These are phyloP conservation scores for Plasmodium coatneyi DNA, from an alignment of 169 alveolate genomes.

Conservation along the genomic window DNA sequence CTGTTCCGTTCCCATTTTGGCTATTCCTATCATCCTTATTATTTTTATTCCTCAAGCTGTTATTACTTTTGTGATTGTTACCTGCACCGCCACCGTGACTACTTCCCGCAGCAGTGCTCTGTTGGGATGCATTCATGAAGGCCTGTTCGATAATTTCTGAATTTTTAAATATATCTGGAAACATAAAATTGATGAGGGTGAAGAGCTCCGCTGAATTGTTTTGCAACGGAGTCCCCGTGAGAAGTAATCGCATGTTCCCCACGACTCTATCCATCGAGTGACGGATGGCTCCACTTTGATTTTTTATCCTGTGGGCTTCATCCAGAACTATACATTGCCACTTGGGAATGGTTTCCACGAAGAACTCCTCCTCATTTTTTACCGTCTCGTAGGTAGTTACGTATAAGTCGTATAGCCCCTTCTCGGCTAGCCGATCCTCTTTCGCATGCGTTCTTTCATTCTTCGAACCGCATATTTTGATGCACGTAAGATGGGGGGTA, in stretches of 20 bases:
- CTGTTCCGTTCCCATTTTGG: background rate
- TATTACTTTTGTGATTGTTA: constrained; percentile 11
- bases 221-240: constrained; percentile 97
- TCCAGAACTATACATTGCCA: constrained; percentile 97
- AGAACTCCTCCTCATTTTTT: constrained; percentile 91
- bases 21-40: constrained; percentile 21
- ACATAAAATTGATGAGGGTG: constrained; percentile 95
- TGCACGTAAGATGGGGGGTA: constrained; percentile 90
- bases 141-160: constrained; percentile 95
- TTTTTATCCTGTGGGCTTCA: constrained; percentile 99
- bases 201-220: constrained; percentile 95
- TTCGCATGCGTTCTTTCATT: constrained; percentile 89
- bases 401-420: constrained; percentile 90
- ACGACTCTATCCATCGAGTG: constrained; percentile 92
- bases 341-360: constrained; percentile 87
- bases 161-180: constrained; percentile 97
- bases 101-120: background rate
- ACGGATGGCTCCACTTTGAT: constrained; percentile 94
- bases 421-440: constrained; percentile 88
- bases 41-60: constrained; percentile 28
- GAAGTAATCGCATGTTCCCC: constrained; percentile 91
- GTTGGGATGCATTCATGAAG: constrained; percentile 75
- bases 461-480: constrained; percentile 91
- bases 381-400: constrained; percentile 95
- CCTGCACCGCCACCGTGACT: background rate